phyloP scores from a whole-genome alignment of 129 eudicot genomes.

The Flaveria robusta region DNA sequence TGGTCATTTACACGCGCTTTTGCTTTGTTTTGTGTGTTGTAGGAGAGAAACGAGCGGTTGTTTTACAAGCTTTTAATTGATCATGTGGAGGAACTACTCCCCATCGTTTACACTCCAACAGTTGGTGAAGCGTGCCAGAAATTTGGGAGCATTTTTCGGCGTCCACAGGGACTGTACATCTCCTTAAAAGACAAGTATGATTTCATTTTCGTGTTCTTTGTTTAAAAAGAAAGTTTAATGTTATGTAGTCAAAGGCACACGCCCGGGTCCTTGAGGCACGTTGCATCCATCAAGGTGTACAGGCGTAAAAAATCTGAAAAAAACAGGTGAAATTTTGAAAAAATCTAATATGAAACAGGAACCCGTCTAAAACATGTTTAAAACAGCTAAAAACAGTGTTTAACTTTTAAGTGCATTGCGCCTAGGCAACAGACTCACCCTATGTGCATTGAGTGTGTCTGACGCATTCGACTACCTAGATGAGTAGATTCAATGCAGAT shows the following conservation, averaged over 20 bases:
- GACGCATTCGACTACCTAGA: background rate
- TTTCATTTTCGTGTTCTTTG: background rate
- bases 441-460: too few species aligned
- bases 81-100: conserved; percentile 86
- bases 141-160: conserved; percentile 84
- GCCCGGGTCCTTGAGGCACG: too few species aligned
- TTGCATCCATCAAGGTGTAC: too few species aligned
- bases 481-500: background rate
- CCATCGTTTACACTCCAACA: conserved; percentile 80
- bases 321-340: too few species aligned
- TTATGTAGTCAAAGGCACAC: too few species aligned
- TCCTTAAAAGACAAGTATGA: conserved; percentile 79
- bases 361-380: too few species aligned
- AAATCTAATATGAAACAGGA: too few species aligned
- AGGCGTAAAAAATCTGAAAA: too few species aligned
- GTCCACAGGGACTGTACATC: conserved; percentile 89
- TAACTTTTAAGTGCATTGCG: too few species aligned
- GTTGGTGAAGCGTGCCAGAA: conserved; percentile 99
- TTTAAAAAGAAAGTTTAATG: background rate
- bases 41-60: conserved; percentile 86
- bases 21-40: conserved; percentile 23
- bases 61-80: conserved; percentile 88
- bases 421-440: too few species aligned
- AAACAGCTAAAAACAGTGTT: too few species aligned
- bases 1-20: background rate